Base-by-base conservation (phyloP, 495 filamentous ascomycete genomes). In the Aspergillus steynii region DNA sequence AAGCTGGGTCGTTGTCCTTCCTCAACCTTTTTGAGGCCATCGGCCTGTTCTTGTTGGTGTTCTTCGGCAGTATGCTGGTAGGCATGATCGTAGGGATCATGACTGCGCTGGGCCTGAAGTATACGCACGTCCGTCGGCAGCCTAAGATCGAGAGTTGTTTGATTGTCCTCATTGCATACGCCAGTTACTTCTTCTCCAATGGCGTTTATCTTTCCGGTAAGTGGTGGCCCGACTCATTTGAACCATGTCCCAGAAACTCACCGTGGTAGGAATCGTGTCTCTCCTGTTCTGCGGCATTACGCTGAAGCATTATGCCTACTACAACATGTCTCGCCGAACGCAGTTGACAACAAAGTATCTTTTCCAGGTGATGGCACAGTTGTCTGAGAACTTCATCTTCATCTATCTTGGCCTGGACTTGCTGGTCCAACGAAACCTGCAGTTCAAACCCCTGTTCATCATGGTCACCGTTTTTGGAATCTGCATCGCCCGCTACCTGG, bases 311-410 rank as follows among this genome's bases (percentile, higher is more conserved):
- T 98, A 99, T 68, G 95, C 95, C 48, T 99, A 99, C 79, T 97
- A 97, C 80, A 99, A 99, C 78, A 99, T 99, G 95, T 99, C 95
- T 31, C 88, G 95, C 49, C 89, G 95, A 49, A 97, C 96, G 26
- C 95, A 99, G 70, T 85, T 99, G 66, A 97, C 95, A 20, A 99
- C 96, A 56, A 99, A 99, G 73, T 99, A 96, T 77, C 83, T 97
- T 29, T 99, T 99, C 79, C 90, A 95, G 74, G 88, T 97, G 53
- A 87, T 96, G 60, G 91, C 96, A 5, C 96, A 98, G 73, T 79
- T 99, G 45, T 95, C 93, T 0, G 95, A 99, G 77, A 99, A 99
- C 75, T 99, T 99, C 65, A 99, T 99, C 68, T 99, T 99, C 79
- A 99, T 99, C 74, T 99, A 98, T 70, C 85, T 99, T 2, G 95